Evolutionary conservation across 805 yeast genomes (phyloP).

Genomic region (Blastobotrys robertii): DNA sequence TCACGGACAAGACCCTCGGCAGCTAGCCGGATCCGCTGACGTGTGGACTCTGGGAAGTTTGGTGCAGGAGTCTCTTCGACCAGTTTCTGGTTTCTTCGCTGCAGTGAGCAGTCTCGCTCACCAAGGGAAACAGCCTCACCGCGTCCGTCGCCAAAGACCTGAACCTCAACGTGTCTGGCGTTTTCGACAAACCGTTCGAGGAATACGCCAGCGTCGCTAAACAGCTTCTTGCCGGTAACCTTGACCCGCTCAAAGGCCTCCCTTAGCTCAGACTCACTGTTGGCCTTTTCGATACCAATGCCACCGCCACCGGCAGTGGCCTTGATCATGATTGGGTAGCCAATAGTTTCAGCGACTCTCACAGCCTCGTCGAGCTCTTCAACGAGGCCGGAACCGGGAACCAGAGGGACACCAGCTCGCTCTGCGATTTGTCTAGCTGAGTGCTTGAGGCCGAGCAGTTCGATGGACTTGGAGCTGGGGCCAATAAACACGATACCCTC

Average conservation of each 20-base stretch:
- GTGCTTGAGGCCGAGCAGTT: conserved; percentile 87
- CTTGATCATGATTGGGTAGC: conserved; percentile 90
- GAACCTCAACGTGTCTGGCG: conserved; percentile 94
- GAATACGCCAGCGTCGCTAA: conserved; percentile 94
- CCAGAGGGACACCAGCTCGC: conserved; percentile 88
- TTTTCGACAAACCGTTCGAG: conserved; percentile 90
- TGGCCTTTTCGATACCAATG: conserved; percentile 92
- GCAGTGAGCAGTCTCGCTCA: conserved; percentile 95
- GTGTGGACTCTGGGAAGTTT: conserved; percentile 70
- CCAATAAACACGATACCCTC: conserved; percentile 92
- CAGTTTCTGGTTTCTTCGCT: conserved; percentile 92
- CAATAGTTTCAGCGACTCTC: conserved; percentile 58
- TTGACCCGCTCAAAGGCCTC: conserved; percentile 82
- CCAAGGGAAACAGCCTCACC: conserved; percentile 93
- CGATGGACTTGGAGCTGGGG: conserved; percentile 90
- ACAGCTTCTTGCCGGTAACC: conserved; percentile 87
- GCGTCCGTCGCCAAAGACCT: conserved; percentile 90
- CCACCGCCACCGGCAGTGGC: conserved; percentile 99
- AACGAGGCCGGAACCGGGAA: conserved; percentile 92
- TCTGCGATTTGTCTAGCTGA: conserved; percentile 93
- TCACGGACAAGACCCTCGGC: conserved; percentile 75
- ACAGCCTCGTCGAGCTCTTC: conserved; percentile 64
- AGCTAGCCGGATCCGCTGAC: conserved; percentile 65
- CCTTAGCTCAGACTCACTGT: conserved; percentile 68
- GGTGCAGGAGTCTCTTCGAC: conserved; percentile 99